Evolutionary conservation across 345 rosid genomes (phyloP), one percentile per base, ranked within the genome.

Genomic region (Ceriops tagal): DNA sequence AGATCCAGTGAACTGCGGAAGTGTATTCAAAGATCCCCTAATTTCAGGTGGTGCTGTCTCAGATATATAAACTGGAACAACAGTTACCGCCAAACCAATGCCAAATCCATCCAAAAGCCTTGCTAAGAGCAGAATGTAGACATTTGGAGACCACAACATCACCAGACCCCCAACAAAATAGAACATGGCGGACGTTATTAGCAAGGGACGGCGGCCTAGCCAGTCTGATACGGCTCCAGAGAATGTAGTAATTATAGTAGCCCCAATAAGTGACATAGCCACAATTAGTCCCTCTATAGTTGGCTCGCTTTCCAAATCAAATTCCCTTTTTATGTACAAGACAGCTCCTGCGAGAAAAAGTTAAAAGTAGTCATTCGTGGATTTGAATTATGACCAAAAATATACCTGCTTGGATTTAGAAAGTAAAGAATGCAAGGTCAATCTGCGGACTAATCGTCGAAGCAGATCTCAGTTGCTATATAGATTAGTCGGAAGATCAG

Each of bases 11-110:
- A 92, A 92, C 78, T 96, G 99, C 0, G 99, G 99, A 66, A 96
- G 93, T 53, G 97, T 96, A 76, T 90, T 92, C 82, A 92, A 76
- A 10, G 73, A 73, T 6, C 98, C 98, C 75, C 98, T 84, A 16
- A 89, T 96, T 77, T 96, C 99, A 8, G 99, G 91, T 11, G 97
- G 98, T n/a, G 99, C 92, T 20, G 92, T 89, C 84, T 95, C 99
- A 1, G 98, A 95, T 77, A 96, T 88, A 64, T 96, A 96, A 61
- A 96, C 85, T 22, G 99, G 99, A 61, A 87, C 90, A 58, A 96
- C 85, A 20, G 98, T 96, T 30, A 92, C 93, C 8, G 87, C 91
- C 82, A 96, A 67, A 69, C 99, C 98, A 58, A 96, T 87, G 22
- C 99, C 99, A 65, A 92, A 85, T 18, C 99, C 99, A 72, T 89